Conservation (phyloP, 2,329 filamentous ascomycete species). For the Aspergillus bombycis region DNA sequence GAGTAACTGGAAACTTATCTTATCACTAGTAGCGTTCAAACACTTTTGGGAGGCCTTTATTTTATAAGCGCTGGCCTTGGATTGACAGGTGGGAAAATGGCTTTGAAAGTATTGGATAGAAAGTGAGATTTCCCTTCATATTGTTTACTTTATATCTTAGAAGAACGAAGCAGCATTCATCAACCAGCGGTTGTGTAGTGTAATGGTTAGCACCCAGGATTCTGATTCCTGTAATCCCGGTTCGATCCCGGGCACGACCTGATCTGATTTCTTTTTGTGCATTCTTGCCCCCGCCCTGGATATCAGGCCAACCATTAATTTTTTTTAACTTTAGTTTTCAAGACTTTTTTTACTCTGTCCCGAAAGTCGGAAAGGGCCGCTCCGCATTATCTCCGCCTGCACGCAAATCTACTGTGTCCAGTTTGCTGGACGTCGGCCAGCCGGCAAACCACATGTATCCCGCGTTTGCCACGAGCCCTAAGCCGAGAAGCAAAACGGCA, state of each 20-base stretch:
- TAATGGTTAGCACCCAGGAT: slow-evolving; percentile 4
- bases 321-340: neutral
- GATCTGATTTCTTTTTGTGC: neutral
- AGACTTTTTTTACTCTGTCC: neutral
- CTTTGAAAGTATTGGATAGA: too few relatives aligned
- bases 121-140: too few relatives aligned
- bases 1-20: too few relatives aligned
- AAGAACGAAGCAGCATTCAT: neutral
- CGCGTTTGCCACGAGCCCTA: neutral
- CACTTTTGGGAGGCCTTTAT: too few relatives aligned
- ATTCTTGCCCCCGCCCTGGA: neutral
- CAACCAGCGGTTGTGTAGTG: slow-evolving; percentile 2
- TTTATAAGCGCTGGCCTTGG: too few relatives aligned
- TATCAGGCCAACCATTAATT: too few relatives aligned
- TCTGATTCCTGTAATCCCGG: slow-evolving; percentile 5
- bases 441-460: neutral
- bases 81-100: too few relatives aligned
- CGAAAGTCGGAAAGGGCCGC: neutral
- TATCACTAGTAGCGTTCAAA: too few relatives aligned
- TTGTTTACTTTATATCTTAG: too few relatives aligned
- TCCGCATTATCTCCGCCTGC: neutral
- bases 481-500: neutral
- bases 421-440: neutral
- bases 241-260: slow-evolving; percentile 8
- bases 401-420: neutral